phyloP scores from a whole-genome alignment of 805 yeast species.

The Brettanomyces naardenensis region DNA sequence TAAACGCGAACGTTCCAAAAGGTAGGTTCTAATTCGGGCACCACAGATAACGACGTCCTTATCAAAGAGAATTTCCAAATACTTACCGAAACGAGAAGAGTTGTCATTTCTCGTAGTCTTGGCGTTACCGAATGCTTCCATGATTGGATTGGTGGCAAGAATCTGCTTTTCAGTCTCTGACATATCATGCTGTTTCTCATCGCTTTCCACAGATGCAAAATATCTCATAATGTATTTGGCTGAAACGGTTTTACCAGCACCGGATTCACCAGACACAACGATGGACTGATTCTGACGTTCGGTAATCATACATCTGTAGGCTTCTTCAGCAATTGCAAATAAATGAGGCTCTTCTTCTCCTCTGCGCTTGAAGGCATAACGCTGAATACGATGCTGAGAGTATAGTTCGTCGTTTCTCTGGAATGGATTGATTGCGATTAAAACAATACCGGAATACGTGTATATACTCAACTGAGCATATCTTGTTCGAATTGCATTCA shows the following conservation, averaged over 20 bases:
- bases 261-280: slow-evolving; percentile 95
- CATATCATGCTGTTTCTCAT: slow-evolving; percentile 49
- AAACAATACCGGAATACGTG: slow-evolving; percentile 93
- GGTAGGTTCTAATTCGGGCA: slow-evolving; percentile 87
- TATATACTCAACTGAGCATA: slow-evolving; percentile 86
- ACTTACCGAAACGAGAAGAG: slow-evolving; percentile 96
- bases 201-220: slow-evolving; percentile 83
- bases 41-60: slow-evolving; percentile 74
- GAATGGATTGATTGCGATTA: slow-evolving; percentile 94
- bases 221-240: slow-evolving; percentile 97
- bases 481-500: slow-evolving; percentile 86
- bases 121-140: slow-evolving; percentile 98
- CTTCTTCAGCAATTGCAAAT: slow-evolving; percentile 97
- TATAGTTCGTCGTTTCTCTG: slow-evolving; percentile 87
- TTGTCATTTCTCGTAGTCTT: slow-evolving; percentile 95
- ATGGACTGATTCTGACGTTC: slow-evolving; percentile 87
- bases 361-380: slow-evolving; percentile 85
- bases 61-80: slow-evolving; percentile 84
- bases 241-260: slow-evolving; percentile 97
- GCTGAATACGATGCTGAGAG: slow-evolving; percentile 87
- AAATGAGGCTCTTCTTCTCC: slow-evolving; percentile 96
- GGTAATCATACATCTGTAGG: slow-evolving; percentile 87
- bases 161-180: slow-evolving; percentile 90
- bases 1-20: slow-evolving; percentile 87
- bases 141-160: slow-evolving; percentile 91